phyloP scores from a whole-genome alignment of 2,329 filamentous ascomycete species.

The Mycosphaerella sp. region DNA sequence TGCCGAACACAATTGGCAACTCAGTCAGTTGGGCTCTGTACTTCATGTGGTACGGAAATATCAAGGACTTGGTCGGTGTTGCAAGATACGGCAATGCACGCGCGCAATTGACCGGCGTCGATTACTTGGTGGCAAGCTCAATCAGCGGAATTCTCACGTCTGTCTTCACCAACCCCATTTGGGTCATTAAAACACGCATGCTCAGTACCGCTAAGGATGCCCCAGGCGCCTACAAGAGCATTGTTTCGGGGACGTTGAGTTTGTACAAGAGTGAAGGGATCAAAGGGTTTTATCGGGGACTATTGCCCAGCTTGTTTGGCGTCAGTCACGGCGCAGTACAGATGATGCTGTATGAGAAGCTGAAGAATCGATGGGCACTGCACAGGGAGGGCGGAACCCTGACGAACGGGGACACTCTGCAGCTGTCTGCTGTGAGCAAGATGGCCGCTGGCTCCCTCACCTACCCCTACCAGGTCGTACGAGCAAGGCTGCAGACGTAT shows the following conservation, averaged over 20 bases:
- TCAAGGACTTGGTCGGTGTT: conserved; percentile 50
- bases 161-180: conserved; percentile 85
- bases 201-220: conserved; percentile 70
- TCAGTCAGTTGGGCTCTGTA: conserved; percentile 86
- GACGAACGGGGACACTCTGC: conserved; percentile 69
- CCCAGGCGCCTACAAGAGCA: conserved; percentile 73
- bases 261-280: conserved; percentile 67
- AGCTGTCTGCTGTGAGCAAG: conserved; percentile 74
- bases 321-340: conserved; percentile 91
- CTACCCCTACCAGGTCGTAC: conserved; percentile 91
- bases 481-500: conserved; percentile 84
- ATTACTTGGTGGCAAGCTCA: conserved; percentile 76
- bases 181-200: conserved; percentile 98
- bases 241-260: conserved; percentile 62
- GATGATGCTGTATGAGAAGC: conserved; percentile 85
- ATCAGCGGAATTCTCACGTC: conserved; percentile 67
- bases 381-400: conserved; percentile 40
- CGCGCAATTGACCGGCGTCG: conserved; percentile 51
- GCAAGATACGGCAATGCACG: conserved; percentile 33
- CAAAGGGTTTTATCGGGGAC: conserved; percentile 78
- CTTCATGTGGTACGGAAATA: conserved; percentile 67
- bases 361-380: conserved; percentile 56
- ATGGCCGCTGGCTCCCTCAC: conserved; percentile 82
- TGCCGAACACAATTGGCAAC: conserved; percentile 87
- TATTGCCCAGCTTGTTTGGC: conserved; percentile 75